These are phyloP conservation scores for Castanopsis chinensis DNA, from an alignment of 306 rosid genomes.

Conservation along the genomic window DNA sequence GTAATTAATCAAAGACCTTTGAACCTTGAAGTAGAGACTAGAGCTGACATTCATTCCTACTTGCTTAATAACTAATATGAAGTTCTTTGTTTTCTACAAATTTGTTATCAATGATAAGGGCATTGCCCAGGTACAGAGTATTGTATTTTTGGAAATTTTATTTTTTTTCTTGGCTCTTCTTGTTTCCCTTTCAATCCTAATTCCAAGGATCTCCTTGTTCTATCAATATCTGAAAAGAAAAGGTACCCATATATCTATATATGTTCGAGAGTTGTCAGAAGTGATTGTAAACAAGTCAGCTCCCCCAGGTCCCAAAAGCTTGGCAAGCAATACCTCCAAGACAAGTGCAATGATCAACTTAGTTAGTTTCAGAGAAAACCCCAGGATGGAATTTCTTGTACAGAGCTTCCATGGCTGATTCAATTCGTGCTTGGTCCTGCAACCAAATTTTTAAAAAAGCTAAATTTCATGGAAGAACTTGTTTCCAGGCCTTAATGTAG, in stretches of 20 bases:
- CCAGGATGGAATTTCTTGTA: constrained; percentile 56
- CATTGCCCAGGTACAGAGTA: constrained; percentile 10
- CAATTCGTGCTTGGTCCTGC: constrained; percentile 64
- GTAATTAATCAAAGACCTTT: background rate
- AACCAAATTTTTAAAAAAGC: constrained; percentile 9
- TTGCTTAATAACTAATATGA: background rate
- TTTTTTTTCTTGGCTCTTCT: background rate
- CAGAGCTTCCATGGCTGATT: constrained; percentile 53
- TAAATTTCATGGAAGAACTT: background rate
- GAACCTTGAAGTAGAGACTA: background rate
- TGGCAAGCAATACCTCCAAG: background rate
- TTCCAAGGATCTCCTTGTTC: constrained; percentile 15
- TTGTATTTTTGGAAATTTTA: background rate
- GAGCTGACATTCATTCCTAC: background rate
- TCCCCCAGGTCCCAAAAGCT: constrained; percentile 2
- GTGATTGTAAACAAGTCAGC: background rate
- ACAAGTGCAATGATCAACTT: constrained; percentile 24
- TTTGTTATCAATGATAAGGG: background rate
- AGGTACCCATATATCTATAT: too few relatives aligned
- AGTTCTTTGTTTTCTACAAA: background rate
- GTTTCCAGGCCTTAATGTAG: too few relatives aligned
- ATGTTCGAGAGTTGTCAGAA: too few relatives aligned
- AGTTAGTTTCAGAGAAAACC: constrained; percentile 48
- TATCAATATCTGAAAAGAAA: too few relatives aligned
- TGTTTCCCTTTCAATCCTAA: constrained; percentile 23